Base-by-base conservation (phyloP, 495 filamentous ascomycete genomes). In the Bacidia rubella region DNA sequence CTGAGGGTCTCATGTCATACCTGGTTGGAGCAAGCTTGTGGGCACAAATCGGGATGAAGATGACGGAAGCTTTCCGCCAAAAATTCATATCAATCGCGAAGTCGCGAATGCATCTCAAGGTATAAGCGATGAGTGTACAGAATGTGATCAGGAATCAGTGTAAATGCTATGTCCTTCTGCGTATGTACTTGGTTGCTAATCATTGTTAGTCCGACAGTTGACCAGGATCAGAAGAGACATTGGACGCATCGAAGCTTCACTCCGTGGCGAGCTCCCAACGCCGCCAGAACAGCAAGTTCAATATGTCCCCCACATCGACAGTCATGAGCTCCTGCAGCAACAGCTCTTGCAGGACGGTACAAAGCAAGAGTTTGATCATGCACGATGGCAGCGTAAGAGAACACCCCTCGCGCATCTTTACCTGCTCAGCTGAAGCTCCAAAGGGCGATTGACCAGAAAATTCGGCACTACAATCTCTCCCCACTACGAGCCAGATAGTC, bases 401-500 rank as follows among this genome's bases (percentile, higher is more conserved):
- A 9, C 21, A n/a, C 21, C 21, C 39, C n/a, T n/a, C n/a, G n/a
- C n/a, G n/a, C n/a, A n/a, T n/a, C n/a, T n/a, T n/a, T n/a, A n/a
- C n/a, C n/a, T n/a, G n/a, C n/a, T n/a, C n/a, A 20, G 15, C 29
- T 42, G 12, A 56, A 11, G 22, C 17, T 39, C 35, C 7, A 9
- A 29, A 60, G 57, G 53, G 45, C 23, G 47, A 4, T 39, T 47
- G n/a, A 54, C 69, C 10, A 66, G 63, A 23, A 60, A 60, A 2
- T 56, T 86, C 15, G 86, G 85, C 22, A 70, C 78, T 11, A 52
- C 54, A 0, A 60, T 86, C 38, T 60, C 67, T 5, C 63, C 66
- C 19, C 71, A 77, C 58, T 92, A 95, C 66, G 60, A 79, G 53
- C 87, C 87, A 12, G 73, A 82, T 56, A 66, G 73, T 41, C 60